Conservation (phyloP, 2,329 filamentous ascomycete genomes). For the Trichophyton equinum region DNA sequence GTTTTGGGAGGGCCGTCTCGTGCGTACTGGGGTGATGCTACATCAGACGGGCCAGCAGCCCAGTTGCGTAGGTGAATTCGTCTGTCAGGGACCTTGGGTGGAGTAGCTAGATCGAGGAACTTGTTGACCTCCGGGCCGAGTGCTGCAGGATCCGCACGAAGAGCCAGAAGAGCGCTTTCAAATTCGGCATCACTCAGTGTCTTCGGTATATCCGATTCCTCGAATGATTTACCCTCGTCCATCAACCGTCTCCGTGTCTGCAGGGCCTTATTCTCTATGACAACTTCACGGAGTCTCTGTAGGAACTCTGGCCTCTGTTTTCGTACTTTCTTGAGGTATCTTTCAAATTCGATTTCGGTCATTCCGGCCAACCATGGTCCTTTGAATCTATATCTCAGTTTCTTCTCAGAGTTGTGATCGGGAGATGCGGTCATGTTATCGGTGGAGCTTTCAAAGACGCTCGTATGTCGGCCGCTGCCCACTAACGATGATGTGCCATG, state of each 20-base stretch:
- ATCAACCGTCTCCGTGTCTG: slow-evolving; percentile 28
- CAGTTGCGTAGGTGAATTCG: slow-evolving; percentile 26
- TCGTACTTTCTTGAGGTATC: slow-evolving; percentile 38
- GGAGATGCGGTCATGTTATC: slow-evolving; percentile 14
- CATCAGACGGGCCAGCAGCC: slow-evolving; percentile 24
- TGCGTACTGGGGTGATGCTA: slow-evolving; percentile 33
- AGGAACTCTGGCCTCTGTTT: slow-evolving; percentile 29
- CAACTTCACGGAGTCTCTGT: slow-evolving; percentile 25
- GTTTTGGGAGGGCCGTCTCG: slow-evolving; percentile 44
- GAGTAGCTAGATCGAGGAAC: slow-evolving; percentile 44
- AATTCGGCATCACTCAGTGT: slow-evolving; percentile 36
- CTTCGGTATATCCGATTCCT: slow-evolving; percentile 17
- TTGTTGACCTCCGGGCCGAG: slow-evolving; percentile 42
- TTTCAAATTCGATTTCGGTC: slow-evolving; percentile 43
- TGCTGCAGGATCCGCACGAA: slow-evolving; percentile 31
- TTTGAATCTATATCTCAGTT: slow-evolving; percentile 43
- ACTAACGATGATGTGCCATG: not conserved
- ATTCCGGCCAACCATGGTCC: slow-evolving; percentile 48
- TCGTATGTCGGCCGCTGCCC: slow-evolving; percentile 10
- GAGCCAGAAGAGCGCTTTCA: slow-evolving; percentile 33
- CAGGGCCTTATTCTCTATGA: slow-evolving; percentile 23
- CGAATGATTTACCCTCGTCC: slow-evolving; percentile 29
- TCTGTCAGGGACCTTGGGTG: slow-evolving; percentile 25
- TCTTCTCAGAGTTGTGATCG: slow-evolving; percentile 18
- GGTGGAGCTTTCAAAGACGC: slow-evolving; percentile 22